Evolutionary conservation across 2,329 filamentous ascomycete species (phyloP).

Genomic region (Cercospora zeae-maydis): DNA sequence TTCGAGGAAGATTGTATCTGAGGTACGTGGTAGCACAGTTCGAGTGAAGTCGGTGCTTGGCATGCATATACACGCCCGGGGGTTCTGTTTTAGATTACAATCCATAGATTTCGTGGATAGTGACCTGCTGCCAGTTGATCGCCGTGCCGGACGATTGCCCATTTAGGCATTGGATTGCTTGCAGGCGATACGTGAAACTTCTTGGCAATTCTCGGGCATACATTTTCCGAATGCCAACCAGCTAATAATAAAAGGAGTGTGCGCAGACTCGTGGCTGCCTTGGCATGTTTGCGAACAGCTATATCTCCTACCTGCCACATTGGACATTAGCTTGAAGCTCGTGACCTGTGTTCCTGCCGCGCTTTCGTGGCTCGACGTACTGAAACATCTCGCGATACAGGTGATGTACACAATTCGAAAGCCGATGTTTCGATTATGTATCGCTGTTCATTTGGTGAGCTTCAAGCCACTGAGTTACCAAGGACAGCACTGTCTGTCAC

Average conservation of each 20-base stretch:
- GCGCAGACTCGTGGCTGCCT: background rate
- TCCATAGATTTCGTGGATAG: background rate
- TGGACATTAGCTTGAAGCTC: background rate
- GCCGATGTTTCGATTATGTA: background rate
- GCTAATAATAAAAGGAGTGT: background rate
- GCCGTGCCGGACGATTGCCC: background rate
- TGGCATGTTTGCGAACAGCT: background rate
- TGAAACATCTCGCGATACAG: background rate
- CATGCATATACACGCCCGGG: background rate
- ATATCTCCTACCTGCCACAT: background rate
- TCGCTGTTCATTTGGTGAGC: background rate
- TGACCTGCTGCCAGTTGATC: background rate
- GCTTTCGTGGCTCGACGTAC: background rate
- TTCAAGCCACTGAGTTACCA: background rate
- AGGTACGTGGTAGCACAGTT: background rate
- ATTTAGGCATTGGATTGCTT: background rate
- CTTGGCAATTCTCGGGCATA: background rate
- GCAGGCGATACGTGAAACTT: background rate
- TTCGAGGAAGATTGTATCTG: conserved; percentile 3
- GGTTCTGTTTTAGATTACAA: background rate
- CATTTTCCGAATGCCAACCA: background rate
- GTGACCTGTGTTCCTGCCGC: background rate
- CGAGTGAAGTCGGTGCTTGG: background rate
- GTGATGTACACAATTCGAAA: background rate
- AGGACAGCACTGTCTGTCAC: background rate